These are phyloP conservation scores for Acacia pycnantha DNA, from an alignment of 331 rosid genomes.

Conservation along the genomic window DNA sequence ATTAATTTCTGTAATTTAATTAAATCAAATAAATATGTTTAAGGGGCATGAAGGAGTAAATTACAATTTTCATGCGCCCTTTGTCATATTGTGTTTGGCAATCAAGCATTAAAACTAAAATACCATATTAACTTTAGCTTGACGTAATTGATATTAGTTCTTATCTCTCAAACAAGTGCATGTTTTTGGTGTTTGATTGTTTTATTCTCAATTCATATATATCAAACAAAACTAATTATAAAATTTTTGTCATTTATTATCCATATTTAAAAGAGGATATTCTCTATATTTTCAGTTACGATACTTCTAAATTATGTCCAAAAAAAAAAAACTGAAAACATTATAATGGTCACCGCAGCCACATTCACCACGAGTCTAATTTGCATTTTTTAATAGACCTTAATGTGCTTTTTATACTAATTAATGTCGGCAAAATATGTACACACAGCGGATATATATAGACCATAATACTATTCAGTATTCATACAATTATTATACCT, in stretches of 20 bases:
- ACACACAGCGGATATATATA: neutral
- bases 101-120: neutral
- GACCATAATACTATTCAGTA: too few species aligned
- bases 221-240: neutral
- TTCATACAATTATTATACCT: too few species aligned
- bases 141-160: neutral
- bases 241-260: neutral
- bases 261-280: neutral
- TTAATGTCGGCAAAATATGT: neutral
- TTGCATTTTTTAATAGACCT: too few species aligned
- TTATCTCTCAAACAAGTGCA: neutral
- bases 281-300: neutral
- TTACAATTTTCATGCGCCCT: neutral
- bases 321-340: too few species aligned
- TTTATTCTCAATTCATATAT: too few species aligned
- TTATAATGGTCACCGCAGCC: too few species aligned
- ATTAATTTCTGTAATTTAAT: too few species aligned
- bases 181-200: neutral
- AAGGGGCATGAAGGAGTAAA: too few species aligned
- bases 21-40: too few species aligned
- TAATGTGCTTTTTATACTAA: neutral
- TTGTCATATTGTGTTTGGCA: neutral
- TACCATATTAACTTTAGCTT: neutral
- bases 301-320: neutral
- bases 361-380: neutral